These are phyloP conservation scores for Solanum clarkiae DNA, from an alignment of 257 asterid genomes.

Conservation along the genomic window DNA sequence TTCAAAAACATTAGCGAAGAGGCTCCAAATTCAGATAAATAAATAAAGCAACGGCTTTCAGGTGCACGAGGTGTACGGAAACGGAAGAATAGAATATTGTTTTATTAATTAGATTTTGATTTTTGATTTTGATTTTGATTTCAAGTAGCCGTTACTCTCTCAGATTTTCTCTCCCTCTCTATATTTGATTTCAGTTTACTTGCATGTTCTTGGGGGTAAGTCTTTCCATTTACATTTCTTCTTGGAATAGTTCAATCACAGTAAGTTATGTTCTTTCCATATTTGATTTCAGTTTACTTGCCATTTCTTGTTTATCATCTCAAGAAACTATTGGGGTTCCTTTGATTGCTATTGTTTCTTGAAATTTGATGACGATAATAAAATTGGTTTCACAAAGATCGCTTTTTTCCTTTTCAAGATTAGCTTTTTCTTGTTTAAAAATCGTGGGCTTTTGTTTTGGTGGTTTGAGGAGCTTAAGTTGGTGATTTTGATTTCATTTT, in stretches of 20 bases:
- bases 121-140: neutral
- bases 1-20: neutral
- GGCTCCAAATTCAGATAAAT: neutral
- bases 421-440: neutral
- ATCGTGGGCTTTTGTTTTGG: neutral
- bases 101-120: neutral
- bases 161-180: neutral
- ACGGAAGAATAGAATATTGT: conserved; percentile 10
- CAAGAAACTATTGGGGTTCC: neutral
- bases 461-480: neutral
- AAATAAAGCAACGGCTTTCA: neutral
- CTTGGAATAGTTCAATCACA: neutral
- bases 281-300: neutral
- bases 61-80: conserved; percentile 19
- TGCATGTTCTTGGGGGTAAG: neutral
- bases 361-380: neutral
- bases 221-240: neutral
- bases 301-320: neutral
- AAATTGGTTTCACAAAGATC: neutral
- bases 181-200: neutral
- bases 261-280: neutral
- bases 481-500: neutral
- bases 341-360: neutral
- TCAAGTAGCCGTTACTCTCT: conserved; percentile 43
- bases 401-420: neutral